These are phyloP conservation scores for Ichthyophthirius multifiliis DNA, from an alignment of 169 alveolate genomes.

Conservation along the genomic window DNA sequence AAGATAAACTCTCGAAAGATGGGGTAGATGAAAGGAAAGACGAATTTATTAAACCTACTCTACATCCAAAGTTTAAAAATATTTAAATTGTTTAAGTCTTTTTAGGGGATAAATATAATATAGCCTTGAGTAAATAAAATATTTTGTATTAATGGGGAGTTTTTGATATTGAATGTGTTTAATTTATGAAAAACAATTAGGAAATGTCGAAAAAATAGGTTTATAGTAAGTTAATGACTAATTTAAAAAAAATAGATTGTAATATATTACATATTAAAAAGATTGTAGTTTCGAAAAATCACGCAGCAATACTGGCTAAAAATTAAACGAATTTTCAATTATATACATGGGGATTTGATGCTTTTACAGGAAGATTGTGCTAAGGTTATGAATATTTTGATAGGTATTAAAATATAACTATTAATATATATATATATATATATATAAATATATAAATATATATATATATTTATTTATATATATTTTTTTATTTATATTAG, in stretches of 20 bases:
- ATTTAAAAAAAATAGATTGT: neutral
- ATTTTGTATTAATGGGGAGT: conserved; percentile 42
- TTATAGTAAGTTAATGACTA: neutral
- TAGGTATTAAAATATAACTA: neutral
- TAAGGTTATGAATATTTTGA: conserved; percentile 31
- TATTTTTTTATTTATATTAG: too few relatives aligned
- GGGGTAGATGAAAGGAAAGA: neutral
- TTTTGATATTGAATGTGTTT: conserved; percentile 14
- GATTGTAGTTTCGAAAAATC: conserved; percentile 8
- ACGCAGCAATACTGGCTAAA: conserved; percentile 22
- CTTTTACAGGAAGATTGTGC: conserved; percentile 32
- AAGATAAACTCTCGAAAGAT: conserved; percentile 29
- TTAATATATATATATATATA: too few relatives aligned
- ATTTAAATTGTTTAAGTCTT: conserved; percentile 16
- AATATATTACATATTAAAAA: neutral
- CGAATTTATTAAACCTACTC: conserved; percentile 15
- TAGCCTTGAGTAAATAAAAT: conserved; percentile 35
- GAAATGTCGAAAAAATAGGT: neutral
- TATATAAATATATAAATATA: too few relatives aligned
- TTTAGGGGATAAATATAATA: conserved; percentile 45
- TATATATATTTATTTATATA: too few relatives aligned
- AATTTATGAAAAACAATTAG: neutral
- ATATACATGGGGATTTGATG: conserved; percentile 44
- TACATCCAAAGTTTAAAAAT: conserved; percentile 10
- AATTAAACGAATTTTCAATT: too few relatives aligned